Conservation (phyloP, 2,329 filamentous ascomycete species). For the Rhynchosporium graminicola region DNA sequence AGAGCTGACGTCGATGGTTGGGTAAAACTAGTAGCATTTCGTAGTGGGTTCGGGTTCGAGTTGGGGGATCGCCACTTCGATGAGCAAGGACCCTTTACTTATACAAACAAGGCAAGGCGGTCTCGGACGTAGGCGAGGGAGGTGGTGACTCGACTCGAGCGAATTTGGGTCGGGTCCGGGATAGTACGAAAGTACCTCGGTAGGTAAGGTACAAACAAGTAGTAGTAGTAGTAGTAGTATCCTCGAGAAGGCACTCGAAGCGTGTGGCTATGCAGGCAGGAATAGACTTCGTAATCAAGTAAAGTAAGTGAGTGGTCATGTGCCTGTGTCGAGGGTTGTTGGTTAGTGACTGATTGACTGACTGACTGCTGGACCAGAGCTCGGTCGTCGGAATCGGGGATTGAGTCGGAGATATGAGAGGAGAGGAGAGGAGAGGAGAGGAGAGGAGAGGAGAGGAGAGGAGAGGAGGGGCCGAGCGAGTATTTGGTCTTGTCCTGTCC, state of each 20-base stretch:
- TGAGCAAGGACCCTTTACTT: slow-evolving; percentile 11
- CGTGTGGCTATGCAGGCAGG: slow-evolving; percentile 16
- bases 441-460: neutral
- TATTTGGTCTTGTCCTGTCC: no score
- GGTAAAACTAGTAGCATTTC: slow-evolving; percentile 25
- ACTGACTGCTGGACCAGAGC: neutral
- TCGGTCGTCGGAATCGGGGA: neutral
- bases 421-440: neutral
- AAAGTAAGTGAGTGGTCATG: slow-evolving; percentile 21
- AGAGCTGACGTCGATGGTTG: slow-evolving; percentile 21
- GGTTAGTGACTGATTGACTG: neutral
- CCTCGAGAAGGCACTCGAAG: slow-evolving; percentile 13
- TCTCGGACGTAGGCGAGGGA: slow-evolving; percentile 2
- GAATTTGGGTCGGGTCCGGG: neutral
- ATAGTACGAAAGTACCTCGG: neutral
- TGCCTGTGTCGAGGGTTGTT: neutral
- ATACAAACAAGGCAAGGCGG: slow-evolving; percentile 10
- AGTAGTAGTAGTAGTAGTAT: neutral
- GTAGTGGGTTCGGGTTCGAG: slow-evolving; percentile 12
- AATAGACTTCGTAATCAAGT: slow-evolving; percentile 19
- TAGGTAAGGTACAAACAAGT: neutral
- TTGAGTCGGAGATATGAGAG: slow-evolving; percentile 4
- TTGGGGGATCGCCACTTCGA: slow-evolving; percentile 13
- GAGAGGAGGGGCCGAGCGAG: no score
- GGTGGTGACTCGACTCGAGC: slow-evolving; percentile 18